phyloP scores from a whole-genome alignment of 345 rosid species.

The Syzygium aromaticum region DNA sequence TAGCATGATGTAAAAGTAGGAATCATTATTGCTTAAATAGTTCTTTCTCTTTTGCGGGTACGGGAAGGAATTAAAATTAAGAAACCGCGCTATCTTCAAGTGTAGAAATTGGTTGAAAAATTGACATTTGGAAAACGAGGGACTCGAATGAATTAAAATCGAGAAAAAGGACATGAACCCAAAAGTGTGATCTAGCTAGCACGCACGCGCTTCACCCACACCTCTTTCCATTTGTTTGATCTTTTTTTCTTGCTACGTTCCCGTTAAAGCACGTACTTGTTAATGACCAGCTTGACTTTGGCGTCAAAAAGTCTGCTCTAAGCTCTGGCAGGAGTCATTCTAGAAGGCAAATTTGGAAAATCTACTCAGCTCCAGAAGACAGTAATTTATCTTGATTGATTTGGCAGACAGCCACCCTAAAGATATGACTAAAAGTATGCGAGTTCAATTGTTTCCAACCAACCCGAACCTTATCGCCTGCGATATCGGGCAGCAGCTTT shows the following conservation, averaged over 20 bases:
- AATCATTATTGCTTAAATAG: neutral
- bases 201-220: neutral
- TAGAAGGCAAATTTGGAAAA: neutral
- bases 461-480: neutral
- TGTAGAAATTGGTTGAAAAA: neutral
- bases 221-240: neutral
- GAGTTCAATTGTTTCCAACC: neutral
- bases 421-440: neutral
- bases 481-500: neutral
- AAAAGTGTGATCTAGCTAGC: neutral
- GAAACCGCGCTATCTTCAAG: neutral
- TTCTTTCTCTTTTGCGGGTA: neutral
- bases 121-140: neutral
- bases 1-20: neutral
- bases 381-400: neutral
- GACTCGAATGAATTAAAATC: neutral
- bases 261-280: neutral
- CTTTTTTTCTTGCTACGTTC: too few species aligned
- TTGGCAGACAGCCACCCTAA: neutral
- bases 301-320: neutral
- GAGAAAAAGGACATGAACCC: neutral
- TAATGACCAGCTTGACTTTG: neutral
- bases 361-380: neutral
- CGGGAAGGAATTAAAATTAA: neutral
- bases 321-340: neutral